Percentiles rank a stretch among this genome's conserved stretches.
These are phyloP conservation scores for Epicoccum sorghinum DNA, from an alignment of 2,329 filamentous ascomycete species.

Conservation along the genomic window DNA sequence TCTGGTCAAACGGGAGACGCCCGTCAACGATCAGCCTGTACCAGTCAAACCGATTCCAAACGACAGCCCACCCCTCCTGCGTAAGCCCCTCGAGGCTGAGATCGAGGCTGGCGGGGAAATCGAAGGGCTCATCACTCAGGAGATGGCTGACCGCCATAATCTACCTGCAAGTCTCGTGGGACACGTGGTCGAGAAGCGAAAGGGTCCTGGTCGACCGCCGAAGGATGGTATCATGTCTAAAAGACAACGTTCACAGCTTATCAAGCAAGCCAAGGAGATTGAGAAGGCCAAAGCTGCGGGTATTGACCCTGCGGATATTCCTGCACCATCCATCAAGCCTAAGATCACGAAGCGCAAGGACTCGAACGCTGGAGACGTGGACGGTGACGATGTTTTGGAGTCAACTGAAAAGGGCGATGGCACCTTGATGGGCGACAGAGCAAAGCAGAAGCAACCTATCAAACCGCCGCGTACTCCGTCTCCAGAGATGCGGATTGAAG, in stretches of 20 bases:
- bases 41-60: constrained; percentile 31
- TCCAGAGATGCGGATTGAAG: constrained; percentile 66
- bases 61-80: constrained; percentile 35
- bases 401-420: constrained; percentile 48
- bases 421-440: constrained; percentile 46
- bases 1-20: constrained; percentile 32
- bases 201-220: constrained; percentile 79
- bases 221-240: constrained; percentile 87
- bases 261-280: constrained; percentile 63
- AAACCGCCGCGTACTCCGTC: constrained; percentile 62
- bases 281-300: constrained; percentile 48
- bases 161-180: constrained; percentile 47
- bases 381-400: constrained; percentile 43
- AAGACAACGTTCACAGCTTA: constrained; percentile 69
- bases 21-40: constrained; percentile 33
- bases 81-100: constrained; percentile 38
- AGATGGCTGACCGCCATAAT: constrained; percentile 50
- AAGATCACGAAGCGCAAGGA: constrained; percentile 46
- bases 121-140: constrained; percentile 44
- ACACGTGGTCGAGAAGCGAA: constrained; percentile 64
- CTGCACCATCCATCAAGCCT: constrained; percentile 41
- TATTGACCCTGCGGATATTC: constrained; percentile 45
- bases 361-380: constrained; percentile 45
- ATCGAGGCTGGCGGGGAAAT: constrained; percentile 39
- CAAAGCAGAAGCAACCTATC: constrained; percentile 54